Base-by-base conservation (phyloP, 2,329 filamentous ascomycete species). In the Neofusicoccum ribis region DNA sequence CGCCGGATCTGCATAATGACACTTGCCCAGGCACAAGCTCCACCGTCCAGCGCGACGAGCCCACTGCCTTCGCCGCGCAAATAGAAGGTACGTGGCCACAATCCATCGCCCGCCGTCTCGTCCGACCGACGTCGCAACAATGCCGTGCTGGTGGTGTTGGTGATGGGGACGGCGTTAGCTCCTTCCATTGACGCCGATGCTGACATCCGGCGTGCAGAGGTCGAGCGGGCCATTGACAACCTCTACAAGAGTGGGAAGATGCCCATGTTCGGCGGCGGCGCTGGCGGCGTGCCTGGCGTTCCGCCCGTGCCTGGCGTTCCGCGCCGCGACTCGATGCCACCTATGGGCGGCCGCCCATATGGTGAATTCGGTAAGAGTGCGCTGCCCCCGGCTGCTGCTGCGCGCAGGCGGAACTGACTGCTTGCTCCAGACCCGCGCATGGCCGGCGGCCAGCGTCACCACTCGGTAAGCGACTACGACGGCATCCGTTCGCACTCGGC, bases 181-280 rank as follows among this genome's bases (percentile, higher is more conserved):
- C 37, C 20, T 44, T 49, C 43, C 61, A 54, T 47, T 43, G 31
- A 60, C 4, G 9, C 39, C 23, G 15, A 47, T 47, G 41, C 47
- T 47, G 12, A 56, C 49, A n/a, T 63, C 15, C 12, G 11, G 5
- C 34, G 23, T 49, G 63, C 75, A 97, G 95, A 99, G 87, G 93
- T 99, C 73, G 95, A 98, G 70, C 90, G 94, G 77, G 94, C 94
- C 71, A 89, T 94, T 74, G 95, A 98, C 75, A 98, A 98, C 79
- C 86, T 99, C 67, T 86, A 94, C 74, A 98, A 98, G 86, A 97
- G 93, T 78, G 93, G 93, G 74, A 98, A 98, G 84, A 71, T 73
- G 47, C 69, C 72, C 66, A 70, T 70, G 71, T 68, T 85, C 74
- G 68, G 84, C 74, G 86, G 83, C 73, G 46, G 46, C 20, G 37